These are phyloP conservation scores for Epichloe sp. DNA, from an alignment of 2,329 filamentous ascomycete genomes.

Conservation along the genomic window DNA sequence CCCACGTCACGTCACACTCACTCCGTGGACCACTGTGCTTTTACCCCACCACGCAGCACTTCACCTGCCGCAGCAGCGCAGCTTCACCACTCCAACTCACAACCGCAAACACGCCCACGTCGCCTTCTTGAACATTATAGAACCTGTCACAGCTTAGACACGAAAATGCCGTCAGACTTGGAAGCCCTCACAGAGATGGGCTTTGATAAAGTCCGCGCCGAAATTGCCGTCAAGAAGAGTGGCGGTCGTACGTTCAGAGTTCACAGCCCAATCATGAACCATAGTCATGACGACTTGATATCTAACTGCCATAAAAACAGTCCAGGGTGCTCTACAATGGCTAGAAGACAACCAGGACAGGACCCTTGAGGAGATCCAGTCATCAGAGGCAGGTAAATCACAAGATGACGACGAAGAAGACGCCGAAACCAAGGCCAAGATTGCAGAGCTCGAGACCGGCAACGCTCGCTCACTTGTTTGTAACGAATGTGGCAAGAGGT, in stretches of 20 bases:
- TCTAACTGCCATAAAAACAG: slow-evolving; percentile 27
- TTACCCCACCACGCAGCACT: neutral
- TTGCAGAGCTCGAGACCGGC: slow-evolving; percentile 55
- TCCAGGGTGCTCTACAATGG: slow-evolving; percentile 88
- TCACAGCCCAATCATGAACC: neutral
- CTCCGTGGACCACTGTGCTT: neutral
- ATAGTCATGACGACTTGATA: neutral
- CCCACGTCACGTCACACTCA: neutral
- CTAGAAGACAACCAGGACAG: slow-evolving; percentile 86
- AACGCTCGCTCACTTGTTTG: slow-evolving; percentile 71
- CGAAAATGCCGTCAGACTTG: slow-evolving; percentile 46
- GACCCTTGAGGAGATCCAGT: slow-evolving; percentile 66
- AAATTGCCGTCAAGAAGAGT: slow-evolving; percentile 72
- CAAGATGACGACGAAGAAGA: slow-evolving; percentile 38
- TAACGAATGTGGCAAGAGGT: slow-evolving; percentile 89
- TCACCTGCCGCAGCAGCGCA: neutral
- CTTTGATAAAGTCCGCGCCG: slow-evolving; percentile 71
- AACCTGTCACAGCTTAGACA: slow-evolving; percentile 10
- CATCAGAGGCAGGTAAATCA: slow-evolving; percentile 22
- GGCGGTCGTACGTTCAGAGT: slow-evolving; percentile 54
- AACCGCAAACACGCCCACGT: neutral
- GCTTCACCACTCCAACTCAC: slow-evolving; percentile 1
- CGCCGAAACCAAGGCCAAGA: slow-evolving; percentile 38
- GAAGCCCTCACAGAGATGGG: slow-evolving; percentile 55
- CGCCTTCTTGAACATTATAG: neutral